phyloP scores from a whole-genome alignment of 2,329 filamentous ascomycete species.

The Aspergillus cejpii region DNA sequence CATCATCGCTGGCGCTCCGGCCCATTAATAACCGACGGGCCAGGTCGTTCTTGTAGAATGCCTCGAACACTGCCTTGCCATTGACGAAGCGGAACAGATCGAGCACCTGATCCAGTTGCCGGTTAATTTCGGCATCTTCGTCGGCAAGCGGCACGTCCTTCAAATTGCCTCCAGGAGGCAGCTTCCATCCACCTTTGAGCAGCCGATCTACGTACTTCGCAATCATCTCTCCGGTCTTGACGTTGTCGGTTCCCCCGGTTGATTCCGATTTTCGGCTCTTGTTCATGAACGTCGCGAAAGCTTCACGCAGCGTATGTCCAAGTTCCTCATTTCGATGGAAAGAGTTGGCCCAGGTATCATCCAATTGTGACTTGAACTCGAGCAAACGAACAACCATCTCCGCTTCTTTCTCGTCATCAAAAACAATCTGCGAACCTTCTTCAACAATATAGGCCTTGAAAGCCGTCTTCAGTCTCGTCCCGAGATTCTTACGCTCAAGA shows the following conservation, averaged over 20 bases:
- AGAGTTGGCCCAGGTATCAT: slow-evolving; percentile 66
- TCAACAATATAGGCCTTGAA: slow-evolving; percentile 74
- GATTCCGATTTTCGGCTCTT: slow-evolving; percentile 64
- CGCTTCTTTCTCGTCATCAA: slow-evolving; percentile 68
- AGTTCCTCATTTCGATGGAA: slow-evolving; percentile 74
- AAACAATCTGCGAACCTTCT: slow-evolving; percentile 69
- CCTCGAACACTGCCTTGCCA: slow-evolving; percentile 95
- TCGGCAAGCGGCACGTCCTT: slow-evolving; percentile 59
- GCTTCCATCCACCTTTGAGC: slow-evolving; percentile 75
- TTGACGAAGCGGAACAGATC: slow-evolving; percentile 96
- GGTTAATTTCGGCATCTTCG: slow-evolving; percentile 85
- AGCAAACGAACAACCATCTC: slow-evolving; percentile 83
- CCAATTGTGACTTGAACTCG: slow-evolving; percentile 70
- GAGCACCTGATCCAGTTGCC: slow-evolving; percentile 83
- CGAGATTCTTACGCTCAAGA: slow-evolving; percentile 64
- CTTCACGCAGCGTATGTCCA: slow-evolving; percentile 69
- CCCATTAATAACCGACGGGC: slow-evolving; percentile 85
- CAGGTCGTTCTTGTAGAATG: slow-evolving; percentile 98
- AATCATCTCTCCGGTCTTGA: slow-evolving; percentile 97
- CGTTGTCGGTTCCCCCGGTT: slow-evolving; percentile 73
- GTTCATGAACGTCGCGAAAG: slow-evolving; percentile 89
- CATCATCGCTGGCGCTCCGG: slow-evolving; percentile 86
- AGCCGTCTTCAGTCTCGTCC: slow-evolving; percentile 60
- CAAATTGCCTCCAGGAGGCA: slow-evolving; percentile 50
- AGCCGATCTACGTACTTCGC: slow-evolving; percentile 93